Percentiles rank a stretch among this genome's conserved stretches.
Evolutionary conservation across 2,329 filamentous ascomycete species (phyloP).

Genomic region (Neofusicoccum laricinum): DNA sequence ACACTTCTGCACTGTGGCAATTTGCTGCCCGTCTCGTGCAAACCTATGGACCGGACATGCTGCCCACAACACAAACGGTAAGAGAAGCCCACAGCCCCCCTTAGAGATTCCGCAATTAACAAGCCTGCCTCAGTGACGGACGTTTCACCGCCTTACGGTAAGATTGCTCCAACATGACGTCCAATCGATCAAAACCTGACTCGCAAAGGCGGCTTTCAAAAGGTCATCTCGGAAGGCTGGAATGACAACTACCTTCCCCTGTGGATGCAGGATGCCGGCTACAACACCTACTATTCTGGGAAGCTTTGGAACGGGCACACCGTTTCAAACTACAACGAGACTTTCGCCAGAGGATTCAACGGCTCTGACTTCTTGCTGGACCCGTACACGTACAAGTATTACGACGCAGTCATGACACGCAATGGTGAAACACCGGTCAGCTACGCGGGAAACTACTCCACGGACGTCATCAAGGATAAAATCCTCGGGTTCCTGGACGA

Average conservation of each 20-base stretch:
- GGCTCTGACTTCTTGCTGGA: conserved; percentile 57
- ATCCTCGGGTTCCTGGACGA: conserved; percentile 61
- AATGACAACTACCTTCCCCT: conserved; percentile 67
- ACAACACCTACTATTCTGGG: conserved; percentile 70
- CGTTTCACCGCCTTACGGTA: conserved; percentile 50
- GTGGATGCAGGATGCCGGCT: conserved; percentile 67
- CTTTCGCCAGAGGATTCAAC: conserved; percentile 59
- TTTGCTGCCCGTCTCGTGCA: conserved; percentile 68
- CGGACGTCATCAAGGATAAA: conserved; percentile 60
- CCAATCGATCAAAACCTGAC: not conserved
- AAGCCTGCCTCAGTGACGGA: conserved; percentile 52
- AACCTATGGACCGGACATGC: conserved; percentile 64
- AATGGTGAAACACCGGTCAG: conserved; percentile 57
- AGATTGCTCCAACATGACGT: not conserved
- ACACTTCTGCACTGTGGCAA: conserved; percentile 64
- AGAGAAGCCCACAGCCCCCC: not conserved
- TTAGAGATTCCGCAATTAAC: not conserved
- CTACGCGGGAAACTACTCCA: conserved; percentile 54
- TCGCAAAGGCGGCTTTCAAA: conserved; percentile 56
- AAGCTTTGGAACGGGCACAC: conserved; percentile 68
- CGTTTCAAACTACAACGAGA: conserved; percentile 58
- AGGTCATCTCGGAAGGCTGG: conserved; percentile 62
- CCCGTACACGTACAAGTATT: conserved; percentile 66
- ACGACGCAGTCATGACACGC: conserved; percentile 62
- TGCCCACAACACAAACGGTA: conserved; percentile 66